Percentiles rank a stretch among this genome's conserved stretches.
These are phyloP conservation scores for Furcasterigmium furcatum DNA, from an alignment of 2,329 filamentous ascomycete species.

Conservation along the genomic window DNA sequence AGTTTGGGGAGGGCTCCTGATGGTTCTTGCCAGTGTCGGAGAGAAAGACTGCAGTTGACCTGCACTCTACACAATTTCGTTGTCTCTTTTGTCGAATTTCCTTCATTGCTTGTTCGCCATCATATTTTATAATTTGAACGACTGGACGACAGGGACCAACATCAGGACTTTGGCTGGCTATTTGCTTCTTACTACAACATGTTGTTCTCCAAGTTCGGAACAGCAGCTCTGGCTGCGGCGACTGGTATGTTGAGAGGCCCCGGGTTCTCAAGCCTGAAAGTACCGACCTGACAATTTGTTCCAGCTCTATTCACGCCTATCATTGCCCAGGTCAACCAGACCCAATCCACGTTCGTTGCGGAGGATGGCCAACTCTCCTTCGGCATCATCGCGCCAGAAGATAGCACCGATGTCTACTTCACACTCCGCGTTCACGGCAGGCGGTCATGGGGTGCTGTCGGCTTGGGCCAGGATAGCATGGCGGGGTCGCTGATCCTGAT, in stretches of 20 bases:
- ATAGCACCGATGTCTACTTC: slow-evolving; percentile 46
- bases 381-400: slow-evolving; percentile 44
- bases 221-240: slow-evolving; percentile 7
- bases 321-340: slow-evolving; percentile 21
- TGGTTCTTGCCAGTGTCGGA: no score
- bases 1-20: no score
- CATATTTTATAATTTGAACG: not conserved
- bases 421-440: slow-evolving; percentile 43
- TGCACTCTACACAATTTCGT: no score
- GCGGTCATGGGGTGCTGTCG: slow-evolving; percentile 51
- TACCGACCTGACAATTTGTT: slow-evolving; percentile 5
- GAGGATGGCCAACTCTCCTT: slow-evolving; percentile 42
- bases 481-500: slow-evolving; percentile 50
- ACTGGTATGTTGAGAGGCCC: slow-evolving; percentile 9
- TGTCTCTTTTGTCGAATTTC: not conserved
- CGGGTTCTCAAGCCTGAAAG: no score
- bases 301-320: slow-evolving; percentile 13
- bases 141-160: no score
- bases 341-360: slow-evolving; percentile 40
- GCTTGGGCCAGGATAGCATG: slow-evolving; percentile 51
- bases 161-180: no score
- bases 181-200: slow-evolving; percentile 1
- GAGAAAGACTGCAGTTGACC: no score
- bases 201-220: slow-evolving; percentile 10
- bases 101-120: not conserved